Evolutionary conservation across 2,329 filamentous ascomycete species (phyloP).

Genomic region (Exserohilum rostratum): DNA sequence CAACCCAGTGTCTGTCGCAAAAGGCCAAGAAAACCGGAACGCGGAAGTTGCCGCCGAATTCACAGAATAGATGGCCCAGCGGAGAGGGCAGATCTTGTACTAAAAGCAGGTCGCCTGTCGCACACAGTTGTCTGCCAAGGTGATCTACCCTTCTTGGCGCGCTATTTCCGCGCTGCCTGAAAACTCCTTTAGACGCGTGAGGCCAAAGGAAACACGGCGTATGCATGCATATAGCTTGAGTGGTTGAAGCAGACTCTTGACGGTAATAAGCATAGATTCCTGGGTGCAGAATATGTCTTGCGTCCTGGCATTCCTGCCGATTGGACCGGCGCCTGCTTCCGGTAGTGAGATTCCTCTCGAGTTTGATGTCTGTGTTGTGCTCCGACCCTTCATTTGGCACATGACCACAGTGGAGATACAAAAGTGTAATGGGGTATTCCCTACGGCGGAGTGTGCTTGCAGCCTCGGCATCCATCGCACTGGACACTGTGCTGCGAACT

Average conservation of each 20-base stretch:
- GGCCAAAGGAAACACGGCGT: slow-evolving; percentile 2
- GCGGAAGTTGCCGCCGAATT: slow-evolving; percentile 1
- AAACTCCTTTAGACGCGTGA: slow-evolving; percentile 1
- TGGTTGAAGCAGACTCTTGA: slow-evolving; percentile 16
- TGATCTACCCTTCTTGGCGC: slow-evolving; percentile 28
- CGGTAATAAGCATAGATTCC: slow-evolving; percentile 20
- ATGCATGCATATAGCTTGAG: slow-evolving; percentile 4
- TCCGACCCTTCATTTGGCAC: background rate
- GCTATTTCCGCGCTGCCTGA: slow-evolving; percentile 17
- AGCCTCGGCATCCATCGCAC: background rate
- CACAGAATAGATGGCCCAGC: slow-evolving; percentile 4
- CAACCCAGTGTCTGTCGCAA: background rate
- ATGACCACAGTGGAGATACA: background rate
- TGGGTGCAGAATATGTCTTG: slow-evolving; percentile 5
- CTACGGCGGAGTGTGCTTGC: background rate
- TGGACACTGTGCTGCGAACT: background rate
- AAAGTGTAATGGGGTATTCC: no score
- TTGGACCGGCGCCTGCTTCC: background rate
- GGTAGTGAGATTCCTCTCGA: background rate
- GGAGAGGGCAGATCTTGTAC: slow-evolving; percentile 22
- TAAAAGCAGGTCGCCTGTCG: slow-evolving; percentile 6
- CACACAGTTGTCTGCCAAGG: slow-evolving; percentile 26
- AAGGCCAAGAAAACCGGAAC: background rate
- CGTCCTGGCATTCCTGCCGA: background rate
- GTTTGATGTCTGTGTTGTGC: background rate